These are phyloP conservation scores for Amphibolis antarctica DNA, from an alignment of 106 monocot species.

Conservation along the genomic window DNA sequence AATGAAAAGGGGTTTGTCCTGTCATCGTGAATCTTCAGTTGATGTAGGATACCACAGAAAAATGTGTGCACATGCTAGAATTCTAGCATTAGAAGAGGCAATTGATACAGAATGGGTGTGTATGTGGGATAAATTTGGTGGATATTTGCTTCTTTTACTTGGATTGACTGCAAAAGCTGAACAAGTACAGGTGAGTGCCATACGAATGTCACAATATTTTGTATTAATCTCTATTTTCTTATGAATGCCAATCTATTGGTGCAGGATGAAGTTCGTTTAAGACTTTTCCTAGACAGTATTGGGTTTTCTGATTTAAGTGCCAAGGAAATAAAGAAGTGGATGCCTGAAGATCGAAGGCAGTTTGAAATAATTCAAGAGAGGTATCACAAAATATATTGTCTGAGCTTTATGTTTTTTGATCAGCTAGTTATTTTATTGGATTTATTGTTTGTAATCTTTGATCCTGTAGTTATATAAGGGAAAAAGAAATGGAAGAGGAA, in stretches of 20 bases:
- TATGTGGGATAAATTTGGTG: conserved; percentile 99
- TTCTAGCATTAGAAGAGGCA: conserved; percentile 96
- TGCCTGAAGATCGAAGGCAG: conserved; percentile 90
- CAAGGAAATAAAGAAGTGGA: conserved; percentile 96
- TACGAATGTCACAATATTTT: background rate
- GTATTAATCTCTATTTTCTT: background rate
- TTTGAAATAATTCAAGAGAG: conserved; percentile 97
- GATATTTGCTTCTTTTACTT: conserved; percentile 97
- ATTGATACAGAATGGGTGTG: conserved; percentile 99
- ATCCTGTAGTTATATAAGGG: conserved; percentile 70
- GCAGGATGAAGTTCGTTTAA: conserved; percentile 96
- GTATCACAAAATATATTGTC: conserved; percentile 14
- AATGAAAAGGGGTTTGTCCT: conserved; percentile 35
- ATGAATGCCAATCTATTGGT: background rate
- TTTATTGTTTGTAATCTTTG: conserved; percentile 5
- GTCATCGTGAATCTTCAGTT: conserved; percentile 30
- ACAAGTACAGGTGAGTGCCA: conserved; percentile 53
- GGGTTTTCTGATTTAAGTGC: conserved; percentile 94
- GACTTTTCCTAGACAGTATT: conserved; percentile 94
- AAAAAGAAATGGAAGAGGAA: conserved; percentile 99
- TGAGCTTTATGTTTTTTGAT: background rate
- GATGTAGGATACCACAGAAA: conserved; percentile 74
- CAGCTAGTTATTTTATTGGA: background rate
- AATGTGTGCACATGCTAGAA: conserved; percentile 97
- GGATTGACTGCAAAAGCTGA: conserved; percentile 98